Evolutionary conservation across 495 filamentous ascomycete genomes (phyloP).

Genomic region (Bombardia bombarda): DNA sequence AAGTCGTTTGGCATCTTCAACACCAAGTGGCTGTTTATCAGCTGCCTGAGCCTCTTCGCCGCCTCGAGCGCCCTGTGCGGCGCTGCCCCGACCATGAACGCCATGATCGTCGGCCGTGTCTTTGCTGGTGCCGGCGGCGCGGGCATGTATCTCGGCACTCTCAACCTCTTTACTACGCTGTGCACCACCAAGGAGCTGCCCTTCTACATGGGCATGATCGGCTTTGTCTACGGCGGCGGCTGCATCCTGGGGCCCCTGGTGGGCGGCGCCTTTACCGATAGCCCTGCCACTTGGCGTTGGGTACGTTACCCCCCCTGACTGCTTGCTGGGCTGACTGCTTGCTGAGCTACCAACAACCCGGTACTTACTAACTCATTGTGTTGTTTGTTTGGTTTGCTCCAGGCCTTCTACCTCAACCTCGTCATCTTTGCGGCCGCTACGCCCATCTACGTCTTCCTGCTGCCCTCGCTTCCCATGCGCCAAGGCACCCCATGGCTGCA

Average conservation of each 20-base stretch:
- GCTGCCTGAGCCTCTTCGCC: constrained; percentile 41
- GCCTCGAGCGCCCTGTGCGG: constrained; percentile 44
- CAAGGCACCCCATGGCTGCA: constrained; percentile 19
- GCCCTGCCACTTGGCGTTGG: constrained; percentile 49
- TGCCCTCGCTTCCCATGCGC: constrained; percentile 42
- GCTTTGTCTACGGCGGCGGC: constrained; percentile 43
- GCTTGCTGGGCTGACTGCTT: no score
- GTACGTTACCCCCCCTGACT: no score
- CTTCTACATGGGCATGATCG: constrained; percentile 36
- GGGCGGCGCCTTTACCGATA: constrained; percentile 52
- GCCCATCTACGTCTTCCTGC: constrained; percentile 49
- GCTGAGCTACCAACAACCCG: no score
- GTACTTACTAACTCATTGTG: no score
- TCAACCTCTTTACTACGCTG: constrained; percentile 35
- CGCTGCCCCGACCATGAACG: constrained; percentile 14
- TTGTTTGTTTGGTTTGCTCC: no score
- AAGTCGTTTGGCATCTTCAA: constrained; percentile 46
- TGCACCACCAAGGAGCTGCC: constrained; percentile 39
- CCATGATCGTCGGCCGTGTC: constrained; percentile 44
- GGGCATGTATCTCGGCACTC: constrained; percentile 41
- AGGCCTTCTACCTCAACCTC: constrained; percentile 68
- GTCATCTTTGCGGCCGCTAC: constrained; percentile 43
- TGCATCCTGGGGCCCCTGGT: constrained; percentile 52
- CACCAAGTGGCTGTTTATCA: constrained; percentile 47
- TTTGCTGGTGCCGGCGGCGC: constrained; percentile 34